A percentile compares a stretch with the other conserved stretches of the same genome.
Conservation (phyloP, 2,329 filamentous ascomycete genomes). For the Penicillium sp. region DNA sequence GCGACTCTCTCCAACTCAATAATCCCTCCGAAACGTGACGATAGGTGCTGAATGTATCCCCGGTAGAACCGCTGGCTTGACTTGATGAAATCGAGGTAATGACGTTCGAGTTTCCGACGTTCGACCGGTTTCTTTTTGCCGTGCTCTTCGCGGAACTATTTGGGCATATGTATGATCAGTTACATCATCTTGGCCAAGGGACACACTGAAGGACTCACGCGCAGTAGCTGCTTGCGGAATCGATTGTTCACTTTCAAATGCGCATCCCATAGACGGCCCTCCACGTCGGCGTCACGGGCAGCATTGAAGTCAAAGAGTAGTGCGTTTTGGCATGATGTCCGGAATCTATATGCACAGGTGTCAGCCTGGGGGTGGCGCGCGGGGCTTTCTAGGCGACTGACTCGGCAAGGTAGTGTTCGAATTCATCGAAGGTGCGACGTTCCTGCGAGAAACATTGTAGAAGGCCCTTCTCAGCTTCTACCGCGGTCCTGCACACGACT, state of each 20-base stretch:
- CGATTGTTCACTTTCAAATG: slow-evolving; percentile 77
- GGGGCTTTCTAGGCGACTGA: slow-evolving; percentile 24
- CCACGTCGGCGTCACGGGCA: slow-evolving; percentile 61
- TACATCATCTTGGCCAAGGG: not conserved
- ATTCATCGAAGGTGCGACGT: slow-evolving; percentile 52
- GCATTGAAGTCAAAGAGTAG: slow-evolving; percentile 66
- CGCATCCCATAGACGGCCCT: slow-evolving; percentile 74
- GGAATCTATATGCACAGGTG: slow-evolving; percentile 57
- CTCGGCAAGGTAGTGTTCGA: slow-evolving; percentile 49
- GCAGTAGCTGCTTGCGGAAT: slow-evolving; percentile 70
- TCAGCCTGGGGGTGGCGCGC: slow-evolving; percentile 14
- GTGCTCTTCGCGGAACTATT: slow-evolving; percentile 52
- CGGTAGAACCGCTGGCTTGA: slow-evolving; percentile 87
- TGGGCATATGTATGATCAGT: slow-evolving; percentile 11
- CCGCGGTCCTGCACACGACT: slow-evolving; percentile 32
- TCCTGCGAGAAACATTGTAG: slow-evolving; percentile 51
- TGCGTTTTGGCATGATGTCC: slow-evolving; percentile 69
- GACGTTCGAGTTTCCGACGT: slow-evolving; percentile 76
- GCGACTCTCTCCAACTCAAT: slow-evolving; percentile 62
- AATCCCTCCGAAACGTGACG: slow-evolving; percentile 59
- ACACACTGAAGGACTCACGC: slow-evolving; percentile 40
- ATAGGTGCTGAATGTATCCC: slow-evolving; percentile 77
- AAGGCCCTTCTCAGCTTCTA: slow-evolving; percentile 53
- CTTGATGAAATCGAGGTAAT: slow-evolving; percentile 83
- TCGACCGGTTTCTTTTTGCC: slow-evolving; percentile 59